Base-by-base conservation (phyloP, 2,329 filamentous ascomycete genomes). In the Hypocreales sp. region DNA sequence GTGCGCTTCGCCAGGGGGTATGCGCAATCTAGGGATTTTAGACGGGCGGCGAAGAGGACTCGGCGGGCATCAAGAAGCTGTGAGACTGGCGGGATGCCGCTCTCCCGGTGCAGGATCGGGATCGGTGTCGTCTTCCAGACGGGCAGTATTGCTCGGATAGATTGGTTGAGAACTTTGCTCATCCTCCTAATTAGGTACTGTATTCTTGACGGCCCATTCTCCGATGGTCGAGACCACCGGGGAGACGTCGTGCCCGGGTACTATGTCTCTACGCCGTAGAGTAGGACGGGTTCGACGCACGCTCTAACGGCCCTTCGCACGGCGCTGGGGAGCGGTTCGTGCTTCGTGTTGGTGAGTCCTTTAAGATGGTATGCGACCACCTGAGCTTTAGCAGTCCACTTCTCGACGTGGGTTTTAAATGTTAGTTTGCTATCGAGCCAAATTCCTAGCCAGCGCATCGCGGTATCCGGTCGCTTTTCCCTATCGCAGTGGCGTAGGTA, bases 401-500 rank as follows among this genome's bases (percentile, higher is more conserved):
- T 34, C 17, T 33, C 25, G 15, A 41, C 26, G 14, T 41, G 33
- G 5, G 22, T 24, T 11, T 26, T 32, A 22, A 38, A 40, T 8
- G 24, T 28, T 4, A 40, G 29, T 9, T 28, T 31, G 2, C 28
- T 23, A 22, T 41, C 36, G 13, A 41, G 31, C 25, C 28, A 38
- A 23, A 41, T 25, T 8, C 39, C 40, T 7, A 42, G 32, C 37
- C 34, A 42, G 11, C 30, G 28, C 18, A 41, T 32, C 8, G 35
- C 28, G 6, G 26, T n/a, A 20, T 26, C 25, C 5, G 30, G 24
- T 15, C 28, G 14, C 11, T 28, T 31, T 9, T 24, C 17, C 4
- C 15, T 24, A 13, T 26, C 22, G 15, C 22, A 17, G 23, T 34
- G 27, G 20, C 26, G 20, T n/a, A n/a, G n/a, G n/a, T n/a, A n/a